phyloP scores from a whole-genome alignment of 768 basidiomycete species.

The Lentinula lateritia region DNA sequence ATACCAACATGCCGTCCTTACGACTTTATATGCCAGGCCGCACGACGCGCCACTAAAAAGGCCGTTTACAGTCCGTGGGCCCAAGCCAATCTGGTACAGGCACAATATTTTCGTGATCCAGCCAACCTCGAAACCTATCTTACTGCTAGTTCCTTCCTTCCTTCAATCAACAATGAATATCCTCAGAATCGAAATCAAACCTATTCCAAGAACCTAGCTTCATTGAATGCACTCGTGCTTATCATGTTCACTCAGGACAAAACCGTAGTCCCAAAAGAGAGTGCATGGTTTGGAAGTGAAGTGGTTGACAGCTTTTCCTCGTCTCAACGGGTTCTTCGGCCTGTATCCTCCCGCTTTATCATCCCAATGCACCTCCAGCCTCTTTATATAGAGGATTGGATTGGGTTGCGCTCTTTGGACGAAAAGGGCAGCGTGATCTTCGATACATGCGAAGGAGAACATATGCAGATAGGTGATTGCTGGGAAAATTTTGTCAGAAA shows the following conservation, averaged over 20 bases:
- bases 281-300: slow-evolving; percentile 81
- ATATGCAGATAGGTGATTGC: slow-evolving; percentile 68
- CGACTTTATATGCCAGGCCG: slow-evolving; percentile 68
- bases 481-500: slow-evolving; percentile 49
- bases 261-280: slow-evolving; percentile 82
- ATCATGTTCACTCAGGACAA: slow-evolving; percentile 68
- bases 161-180: slow-evolving; percentile 78
- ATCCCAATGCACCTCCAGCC: slow-evolving; percentile 71
- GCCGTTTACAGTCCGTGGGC: slow-evolving; percentile 75
- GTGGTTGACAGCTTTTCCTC: slow-evolving; percentile 30
- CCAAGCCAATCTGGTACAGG: slow-evolving; percentile 75
- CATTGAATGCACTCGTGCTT: slow-evolving; percentile 64
- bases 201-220: slow-evolving; percentile 54
- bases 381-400: slow-evolving; percentile 76
- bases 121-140: slow-evolving; percentile 53
- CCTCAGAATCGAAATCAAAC: slow-evolving; percentile 46
- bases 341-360: slow-evolving; percentile 4
- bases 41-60: slow-evolving; percentile 51
- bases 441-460: slow-evolving; percentile 61
- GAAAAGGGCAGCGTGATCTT: slow-evolving; percentile 56
- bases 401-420: slow-evolving; percentile 70
- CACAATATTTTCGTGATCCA: slow-evolving; percentile 84
- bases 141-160: slow-evolving; percentile 56
- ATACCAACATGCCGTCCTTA: slow-evolving; percentile 57
- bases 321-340: slow-evolving; percentile 5